Evolutionary conservation across 1,284 basidiomycete species (phyloP).

Genomic region (Ganoderma meredithae): DNA sequence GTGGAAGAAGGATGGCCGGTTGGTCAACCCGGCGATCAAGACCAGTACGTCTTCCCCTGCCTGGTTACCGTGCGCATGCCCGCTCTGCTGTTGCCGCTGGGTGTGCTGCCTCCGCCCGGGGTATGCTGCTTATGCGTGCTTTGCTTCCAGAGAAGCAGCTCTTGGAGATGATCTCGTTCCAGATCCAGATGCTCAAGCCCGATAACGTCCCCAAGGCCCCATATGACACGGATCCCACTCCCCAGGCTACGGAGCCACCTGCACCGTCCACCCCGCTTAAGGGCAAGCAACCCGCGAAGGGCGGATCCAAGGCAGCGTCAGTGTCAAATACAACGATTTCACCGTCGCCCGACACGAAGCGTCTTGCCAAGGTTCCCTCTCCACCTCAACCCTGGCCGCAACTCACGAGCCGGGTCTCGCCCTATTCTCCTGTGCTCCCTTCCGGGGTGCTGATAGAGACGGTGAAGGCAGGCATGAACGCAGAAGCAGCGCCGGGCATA

Average conservation of each 20-base stretch:
- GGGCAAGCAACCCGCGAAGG: conserved; percentile 53
- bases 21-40: conserved; percentile 76
- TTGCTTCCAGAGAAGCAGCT: conserved; percentile 78
- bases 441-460: conserved; percentile 79
- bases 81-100: too few relatives aligned
- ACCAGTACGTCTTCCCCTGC: conserved; percentile 68
- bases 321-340: conserved; percentile 37
- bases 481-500: conserved; percentile 48
- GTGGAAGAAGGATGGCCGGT: conserved; percentile 83
- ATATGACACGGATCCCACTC: conserved; percentile 48
- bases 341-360: conserved; percentile 43
- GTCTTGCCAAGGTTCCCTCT: conserved; percentile 51
- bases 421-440: conserved; percentile 75
- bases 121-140: conserved; percentile 17
- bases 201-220: conserved; percentile 76
- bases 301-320: conserved; percentile 37
- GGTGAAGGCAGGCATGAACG: conserved; percentile 81
- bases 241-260: conserved; percentile 34
- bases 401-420: conserved; percentile 61
- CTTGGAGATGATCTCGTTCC: conserved; percentile 75
- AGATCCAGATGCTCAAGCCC: conserved; percentile 80
- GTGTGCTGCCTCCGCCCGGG: background rate
- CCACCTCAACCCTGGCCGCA: conserved; percentile 63
- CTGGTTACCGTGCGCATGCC: background rate
- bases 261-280: conserved; percentile 43